Conservation (phyloP, 208 protist species). For the Leishmania turanica region DNA sequence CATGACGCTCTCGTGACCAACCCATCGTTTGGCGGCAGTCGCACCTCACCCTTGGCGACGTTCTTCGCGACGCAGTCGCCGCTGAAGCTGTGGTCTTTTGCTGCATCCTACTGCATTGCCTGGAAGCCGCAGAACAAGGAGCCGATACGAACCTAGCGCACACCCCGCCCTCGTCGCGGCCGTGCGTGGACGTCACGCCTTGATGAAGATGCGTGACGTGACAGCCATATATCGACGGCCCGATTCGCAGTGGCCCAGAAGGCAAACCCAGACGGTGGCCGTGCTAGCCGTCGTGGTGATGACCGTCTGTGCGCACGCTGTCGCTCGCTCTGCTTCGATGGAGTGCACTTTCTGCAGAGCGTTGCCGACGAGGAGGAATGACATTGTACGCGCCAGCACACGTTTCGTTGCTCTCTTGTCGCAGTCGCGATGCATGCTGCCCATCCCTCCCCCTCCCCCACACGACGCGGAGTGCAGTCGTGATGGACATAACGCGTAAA, state of each 20-base stretch:
- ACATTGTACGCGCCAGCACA: not conserved
- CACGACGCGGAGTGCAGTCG: not conserved
- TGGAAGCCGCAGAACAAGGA: constrained; percentile 64
- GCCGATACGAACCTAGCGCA: constrained; percentile 43
- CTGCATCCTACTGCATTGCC: constrained; percentile 76
- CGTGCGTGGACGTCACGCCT: constrained; percentile 54
- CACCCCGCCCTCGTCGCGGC: constrained; percentile 15
- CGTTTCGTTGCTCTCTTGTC: not conserved
- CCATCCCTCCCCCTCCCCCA: not conserved
- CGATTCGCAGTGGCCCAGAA: constrained; percentile 36
- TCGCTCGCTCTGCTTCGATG: not conserved
- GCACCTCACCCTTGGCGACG: constrained; percentile 59
- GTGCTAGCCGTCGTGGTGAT: not conserved
- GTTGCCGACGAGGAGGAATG: not conserved
- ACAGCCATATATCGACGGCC: constrained; percentile 26
- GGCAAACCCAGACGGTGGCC: not conserved
- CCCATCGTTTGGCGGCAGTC: constrained; percentile 80
- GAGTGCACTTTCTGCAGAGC: not conserved
- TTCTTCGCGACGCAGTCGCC: constrained; percentile 37
- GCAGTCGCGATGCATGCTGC: not conserved
- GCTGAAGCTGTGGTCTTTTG: constrained; percentile 62
- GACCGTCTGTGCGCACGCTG: not conserved
- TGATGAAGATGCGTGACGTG: constrained; percentile 43
- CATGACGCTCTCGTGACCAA: constrained; percentile 86
- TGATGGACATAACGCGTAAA: not conserved